Evolutionary conservation across 208 protist genomes (phyloP), one percentile per base, ranked within the genome.

Genomic region (Trypanosoma lewisi): DNA sequence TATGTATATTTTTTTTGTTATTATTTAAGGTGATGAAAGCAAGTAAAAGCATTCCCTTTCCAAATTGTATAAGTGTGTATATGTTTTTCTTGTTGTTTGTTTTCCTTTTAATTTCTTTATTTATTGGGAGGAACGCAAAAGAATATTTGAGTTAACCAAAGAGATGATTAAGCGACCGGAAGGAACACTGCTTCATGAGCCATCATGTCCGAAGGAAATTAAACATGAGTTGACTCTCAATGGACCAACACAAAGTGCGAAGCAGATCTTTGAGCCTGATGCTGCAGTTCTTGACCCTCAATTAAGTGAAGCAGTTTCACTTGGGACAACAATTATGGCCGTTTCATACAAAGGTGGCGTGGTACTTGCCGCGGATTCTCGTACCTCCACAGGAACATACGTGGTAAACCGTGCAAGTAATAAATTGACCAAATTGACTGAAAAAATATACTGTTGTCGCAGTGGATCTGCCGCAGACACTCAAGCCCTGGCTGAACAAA

Each of bases 391-490:
- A 23, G 97, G 97, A 36, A 76, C 91, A 6, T 99, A 99, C 77
- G 94, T 99, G 23, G 97, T 98, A 19, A 99, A 99, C 73, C 79
- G 97, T 54, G 88, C 95, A 9, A 97, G 93, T 47, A 98, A 99
- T 77, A 99, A 99, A 87, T 83, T 99, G 48, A 99, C 98, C 4
- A 93, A 89, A 53, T 72, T 99, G 28, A 85, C 93, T 11, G 96
- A 98, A 58, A 89, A 90, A 44, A 98, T 99, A 51, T 99, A 97
- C 73, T 97, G 93, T 71, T 99, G 96, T 78, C 94, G 98, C 45
- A 99, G 97, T 60, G 98, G 98, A 41, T 99, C 97, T 30, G 97
- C 98, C 21, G 98, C 98, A 6, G 98, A 99, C 73, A 99, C 98
- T 27, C 98, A 99, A 73, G 91, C 93, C 12, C 74, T 99, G 27